These are phyloP conservation scores for Leucaena leucocephala DNA, from an alignment of 306 rosid species.

Conservation along the genomic window DNA sequence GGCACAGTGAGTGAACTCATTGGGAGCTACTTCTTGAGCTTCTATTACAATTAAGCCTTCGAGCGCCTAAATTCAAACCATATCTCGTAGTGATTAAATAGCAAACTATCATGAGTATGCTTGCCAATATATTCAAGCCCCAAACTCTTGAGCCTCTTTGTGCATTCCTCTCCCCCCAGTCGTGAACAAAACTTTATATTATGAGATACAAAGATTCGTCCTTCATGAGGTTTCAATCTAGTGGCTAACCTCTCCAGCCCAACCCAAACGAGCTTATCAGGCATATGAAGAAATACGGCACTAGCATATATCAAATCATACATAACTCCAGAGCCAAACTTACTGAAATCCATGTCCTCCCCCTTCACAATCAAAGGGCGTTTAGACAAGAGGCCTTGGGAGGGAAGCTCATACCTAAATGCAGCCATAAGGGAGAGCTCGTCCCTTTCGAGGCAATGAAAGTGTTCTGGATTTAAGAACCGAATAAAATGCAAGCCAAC, in stretches of 20 bases:
- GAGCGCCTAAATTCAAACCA: constrained; percentile 23
- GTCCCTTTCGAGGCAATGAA: constrained; percentile 20
- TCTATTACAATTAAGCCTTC: neutral
- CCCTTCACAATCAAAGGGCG: constrained; percentile 27
- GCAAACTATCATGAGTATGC: constrained; percentile 28
- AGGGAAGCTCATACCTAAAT: constrained; percentile 21
- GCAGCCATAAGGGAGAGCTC: constrained; percentile 28
- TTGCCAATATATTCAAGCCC: constrained; percentile 20
- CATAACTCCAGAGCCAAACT: constrained; percentile 12
- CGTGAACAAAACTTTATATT: constrained; percentile 25
- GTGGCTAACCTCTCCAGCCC: constrained; percentile 18
- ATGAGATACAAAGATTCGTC: constrained; percentile 21
- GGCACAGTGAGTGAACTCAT: constrained; percentile 22
- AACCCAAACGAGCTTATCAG: constrained; percentile 17
- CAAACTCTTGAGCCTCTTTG: constrained; percentile 1
- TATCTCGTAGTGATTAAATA: constrained; percentile 24
- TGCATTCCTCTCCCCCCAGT: constrained; percentile 13
- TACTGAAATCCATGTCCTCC: constrained; percentile 23
- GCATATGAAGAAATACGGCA: constrained; percentile 22
- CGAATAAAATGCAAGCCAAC: constrained; percentile 24
- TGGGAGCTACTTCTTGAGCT: constrained; percentile 27
- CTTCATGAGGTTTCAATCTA: constrained; percentile 13
- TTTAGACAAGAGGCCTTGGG: constrained; percentile 21
- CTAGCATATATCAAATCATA: constrained; percentile 25
- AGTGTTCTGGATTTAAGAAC: constrained; percentile 9